Evolutionary conservation across 1,284 basidiomycete genomes (phyloP).

Genomic region (Coniferiporia weirii): DNA sequence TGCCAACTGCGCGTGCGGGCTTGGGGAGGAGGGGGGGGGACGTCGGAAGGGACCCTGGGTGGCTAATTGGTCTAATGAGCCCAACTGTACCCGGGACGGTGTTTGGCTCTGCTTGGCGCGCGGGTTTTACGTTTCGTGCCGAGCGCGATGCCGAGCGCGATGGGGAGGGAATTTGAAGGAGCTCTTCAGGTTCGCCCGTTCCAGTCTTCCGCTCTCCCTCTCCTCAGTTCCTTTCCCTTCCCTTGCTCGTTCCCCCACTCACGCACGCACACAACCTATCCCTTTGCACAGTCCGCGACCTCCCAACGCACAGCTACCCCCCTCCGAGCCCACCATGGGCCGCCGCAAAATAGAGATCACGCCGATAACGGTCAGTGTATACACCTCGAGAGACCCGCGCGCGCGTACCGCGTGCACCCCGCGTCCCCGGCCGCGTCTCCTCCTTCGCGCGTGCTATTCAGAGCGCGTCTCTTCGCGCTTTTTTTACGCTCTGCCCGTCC

Average conservation of each 20-base stretch:
- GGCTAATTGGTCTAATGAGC: neutral
- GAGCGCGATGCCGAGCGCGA: neutral
- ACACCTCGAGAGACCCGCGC: too few relatives aligned
- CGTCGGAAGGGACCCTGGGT: too few relatives aligned
- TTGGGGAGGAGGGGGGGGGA: too few relatives aligned
- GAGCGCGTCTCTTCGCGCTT: neutral
- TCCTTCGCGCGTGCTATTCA: neutral
- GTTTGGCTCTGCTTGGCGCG: neutral
- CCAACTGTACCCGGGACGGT: neutral
- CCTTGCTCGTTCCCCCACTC: neutral
- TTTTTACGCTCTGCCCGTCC: neutral
- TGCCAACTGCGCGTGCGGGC: too few relatives aligned
- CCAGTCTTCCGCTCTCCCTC: neutral
- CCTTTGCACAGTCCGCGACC: neutral
- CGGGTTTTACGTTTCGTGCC: neutral
- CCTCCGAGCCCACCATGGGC: constrained; percentile 11
- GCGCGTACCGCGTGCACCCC: neutral
- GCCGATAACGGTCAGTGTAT: constrained; percentile 16
- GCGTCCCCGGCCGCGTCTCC: neutral
- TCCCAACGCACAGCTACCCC: neutral
- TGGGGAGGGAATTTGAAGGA: neutral
- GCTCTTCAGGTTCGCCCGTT: neutral
- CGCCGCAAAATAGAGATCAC: constrained; percentile 21
- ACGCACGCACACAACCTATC: neutral
- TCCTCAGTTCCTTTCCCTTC: neutral